These are phyloP conservation scores for Coffea eugenioides DNA, from an alignment of 257 asterid genomes.

Conservation along the genomic window DNA sequence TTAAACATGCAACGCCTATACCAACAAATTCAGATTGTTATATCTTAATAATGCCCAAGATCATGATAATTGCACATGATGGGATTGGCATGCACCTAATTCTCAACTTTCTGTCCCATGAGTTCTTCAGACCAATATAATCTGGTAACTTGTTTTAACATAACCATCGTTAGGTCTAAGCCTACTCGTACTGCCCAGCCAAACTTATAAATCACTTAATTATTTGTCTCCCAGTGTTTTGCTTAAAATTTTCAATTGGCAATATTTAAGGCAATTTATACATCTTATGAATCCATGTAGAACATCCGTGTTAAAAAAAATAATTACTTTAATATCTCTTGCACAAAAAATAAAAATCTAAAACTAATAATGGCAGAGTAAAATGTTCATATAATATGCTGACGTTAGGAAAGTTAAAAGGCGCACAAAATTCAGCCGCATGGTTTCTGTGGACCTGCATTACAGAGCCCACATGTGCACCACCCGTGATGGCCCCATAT, in stretches of 20 bases:
- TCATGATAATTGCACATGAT: not conserved
- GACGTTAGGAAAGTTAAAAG: too few species aligned
- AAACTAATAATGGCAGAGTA: too few species aligned
- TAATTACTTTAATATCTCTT: too few species aligned
- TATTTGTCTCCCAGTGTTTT: too few species aligned
- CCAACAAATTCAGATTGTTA: not conserved
- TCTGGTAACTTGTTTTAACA: not conserved
- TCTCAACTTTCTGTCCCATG: not conserved
- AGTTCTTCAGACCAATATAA: not conserved
- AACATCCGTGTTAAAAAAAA: too few species aligned
- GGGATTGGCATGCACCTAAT: not conserved
- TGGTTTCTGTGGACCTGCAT: not conserved
- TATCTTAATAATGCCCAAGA: not conserved
- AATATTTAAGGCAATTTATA: too few species aligned
- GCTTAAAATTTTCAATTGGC: too few species aligned
- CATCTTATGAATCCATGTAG: too few species aligned
- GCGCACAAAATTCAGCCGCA: not conserved
- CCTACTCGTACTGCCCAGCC: too few species aligned
- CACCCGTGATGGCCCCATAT: not conserved
- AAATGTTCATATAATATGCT: too few species aligned
- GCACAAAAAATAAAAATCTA: too few species aligned
- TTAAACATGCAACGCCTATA: not conserved
- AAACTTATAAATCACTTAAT: too few species aligned
- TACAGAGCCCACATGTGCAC: slow-evolving; percentile 8
- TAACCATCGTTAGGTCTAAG: not conserved